phyloP scores from a whole-genome alignment of 2,329 filamentous ascomycete genomes.

The Exophiala sp. region DNA sequence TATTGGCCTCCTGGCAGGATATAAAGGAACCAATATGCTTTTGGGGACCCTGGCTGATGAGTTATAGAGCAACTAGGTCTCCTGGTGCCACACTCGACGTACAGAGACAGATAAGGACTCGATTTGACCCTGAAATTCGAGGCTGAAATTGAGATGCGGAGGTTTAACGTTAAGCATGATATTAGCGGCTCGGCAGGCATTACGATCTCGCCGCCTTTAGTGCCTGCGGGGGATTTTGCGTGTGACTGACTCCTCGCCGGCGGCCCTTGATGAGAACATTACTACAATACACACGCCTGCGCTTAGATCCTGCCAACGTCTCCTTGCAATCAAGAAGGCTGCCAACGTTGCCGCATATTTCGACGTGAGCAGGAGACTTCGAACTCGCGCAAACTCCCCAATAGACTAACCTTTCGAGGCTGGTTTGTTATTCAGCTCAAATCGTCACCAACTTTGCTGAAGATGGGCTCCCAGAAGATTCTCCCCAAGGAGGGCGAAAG shows the following conservation, averaged over 20 bases:
- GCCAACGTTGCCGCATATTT: too few relatives aligned
- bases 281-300: too few relatives aligned
- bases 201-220: neutral
- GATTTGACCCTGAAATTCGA: neutral
- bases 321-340: too few relatives aligned
- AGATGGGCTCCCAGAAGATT: slow-evolving; percentile 38
- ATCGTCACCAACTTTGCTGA: slow-evolving; percentile 1
- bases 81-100: too few relatives aligned
- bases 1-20: neutral
- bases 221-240: slow-evolving; percentile 4
- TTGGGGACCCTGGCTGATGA: too few relatives aligned
- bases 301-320: too few relatives aligned
- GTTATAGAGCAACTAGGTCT: too few relatives aligned
- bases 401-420: too few relatives aligned
- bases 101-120: neutral
- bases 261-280: neutral
- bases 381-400: too few relatives aligned
- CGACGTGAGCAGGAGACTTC: too few relatives aligned
- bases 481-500: slow-evolving; percentile 66
- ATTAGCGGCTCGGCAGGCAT: slow-evolving; percentile 7
- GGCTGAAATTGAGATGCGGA: neutral
- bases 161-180: slow-evolving; percentile 21
- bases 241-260: neutral
- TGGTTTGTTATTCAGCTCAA: too few relatives aligned
- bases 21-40: too few relatives aligned